phyloP scores from a whole-genome alignment of 1,284 basidiomycete species.

The Puccinia triticina region DNA sequence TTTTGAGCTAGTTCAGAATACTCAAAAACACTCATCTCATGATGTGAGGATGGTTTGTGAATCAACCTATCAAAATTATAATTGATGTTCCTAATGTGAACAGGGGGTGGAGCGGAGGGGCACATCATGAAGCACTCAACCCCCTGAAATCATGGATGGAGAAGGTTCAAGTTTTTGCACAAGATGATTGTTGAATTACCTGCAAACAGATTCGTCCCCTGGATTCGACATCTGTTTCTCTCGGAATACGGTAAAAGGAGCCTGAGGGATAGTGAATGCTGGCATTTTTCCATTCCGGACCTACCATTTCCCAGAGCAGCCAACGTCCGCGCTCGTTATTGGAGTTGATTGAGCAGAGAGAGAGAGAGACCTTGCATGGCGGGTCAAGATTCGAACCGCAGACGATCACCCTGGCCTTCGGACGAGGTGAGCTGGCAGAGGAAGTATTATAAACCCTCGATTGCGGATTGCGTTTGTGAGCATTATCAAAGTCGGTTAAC shows the following conservation, averaged over 20 bases:
- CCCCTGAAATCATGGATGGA: too few relatives aligned
- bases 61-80: too few relatives aligned
- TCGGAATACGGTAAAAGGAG: constrained; percentile 56
- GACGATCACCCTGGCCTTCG: constrained; percentile 53
- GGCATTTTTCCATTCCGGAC: constrained; percentile 53
- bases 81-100: too few relatives aligned
- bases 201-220: constrained; percentile 53
- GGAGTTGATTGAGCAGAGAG: constrained; percentile 14
- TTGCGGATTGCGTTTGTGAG: constrained; percentile 38
- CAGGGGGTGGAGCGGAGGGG: too few relatives aligned
- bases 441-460: constrained; percentile 53
- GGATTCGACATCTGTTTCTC: constrained; percentile 53
- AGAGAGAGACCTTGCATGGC: background rate
- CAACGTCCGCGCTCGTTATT: constrained; percentile 55
- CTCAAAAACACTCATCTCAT: too few relatives aligned
- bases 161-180: too few relatives aligned
- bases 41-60: too few relatives aligned
- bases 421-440: constrained; percentile 53
- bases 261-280: constrained; percentile 54
- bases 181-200: constrained; percentile 54
- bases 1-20: too few relatives aligned
- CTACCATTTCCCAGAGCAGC: constrained; percentile 53
- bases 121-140: too few relatives aligned
- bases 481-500: constrained; percentile 12
- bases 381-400: constrained; percentile 55